phyloP scores from a whole-genome alignment of 2,329 filamentous ascomycete genomes.

The Achaetomium macrosporum region DNA sequence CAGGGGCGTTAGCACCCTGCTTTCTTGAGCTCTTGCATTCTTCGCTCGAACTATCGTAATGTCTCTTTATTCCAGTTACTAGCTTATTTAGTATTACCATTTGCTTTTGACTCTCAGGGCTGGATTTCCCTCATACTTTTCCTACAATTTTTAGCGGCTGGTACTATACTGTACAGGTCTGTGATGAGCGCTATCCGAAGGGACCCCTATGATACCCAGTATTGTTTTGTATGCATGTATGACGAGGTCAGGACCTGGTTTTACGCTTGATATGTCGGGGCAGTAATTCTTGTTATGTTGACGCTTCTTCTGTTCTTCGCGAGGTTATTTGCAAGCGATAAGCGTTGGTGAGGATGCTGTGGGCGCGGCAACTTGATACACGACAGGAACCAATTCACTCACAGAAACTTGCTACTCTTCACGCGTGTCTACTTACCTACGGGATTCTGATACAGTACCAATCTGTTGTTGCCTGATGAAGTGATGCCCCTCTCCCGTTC shows the following conservation, averaged over 20 bases:
- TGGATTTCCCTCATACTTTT: background rate
- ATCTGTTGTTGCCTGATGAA: too few species aligned
- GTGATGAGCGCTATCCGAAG: slow-evolving; percentile 4
- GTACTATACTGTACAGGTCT: background rate
- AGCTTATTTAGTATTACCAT: background rate
- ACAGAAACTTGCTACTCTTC: too few species aligned
- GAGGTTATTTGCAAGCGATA: background rate
- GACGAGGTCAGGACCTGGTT: slow-evolving; percentile 1
- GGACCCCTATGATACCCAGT: slow-evolving; percentile 18
- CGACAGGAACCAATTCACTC: too few species aligned
- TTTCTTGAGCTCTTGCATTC: slow-evolving; percentile 3
- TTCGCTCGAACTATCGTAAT: background rate
- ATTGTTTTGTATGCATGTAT: slow-evolving; percentile 10
- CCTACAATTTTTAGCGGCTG: background rate
- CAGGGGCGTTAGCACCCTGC: slow-evolving; percentile 20
- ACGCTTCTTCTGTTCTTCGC: background rate
- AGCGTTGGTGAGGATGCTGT: background rate
- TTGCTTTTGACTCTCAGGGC: background rate
- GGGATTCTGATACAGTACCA: too few species aligned
- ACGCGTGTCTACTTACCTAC: too few species aligned
- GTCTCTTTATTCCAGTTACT: background rate
- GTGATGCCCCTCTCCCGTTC: too few species aligned
- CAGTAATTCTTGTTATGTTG: background rate
- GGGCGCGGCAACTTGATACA: too few species aligned
- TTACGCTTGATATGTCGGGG: background rate